A percentile compares a stretch with the other conserved stretches of the same genome.
These are phyloP conservation scores for Emiliania huxleyi DNA, from an alignment of 78 protist genomes.

Conservation along the genomic window DNA sequence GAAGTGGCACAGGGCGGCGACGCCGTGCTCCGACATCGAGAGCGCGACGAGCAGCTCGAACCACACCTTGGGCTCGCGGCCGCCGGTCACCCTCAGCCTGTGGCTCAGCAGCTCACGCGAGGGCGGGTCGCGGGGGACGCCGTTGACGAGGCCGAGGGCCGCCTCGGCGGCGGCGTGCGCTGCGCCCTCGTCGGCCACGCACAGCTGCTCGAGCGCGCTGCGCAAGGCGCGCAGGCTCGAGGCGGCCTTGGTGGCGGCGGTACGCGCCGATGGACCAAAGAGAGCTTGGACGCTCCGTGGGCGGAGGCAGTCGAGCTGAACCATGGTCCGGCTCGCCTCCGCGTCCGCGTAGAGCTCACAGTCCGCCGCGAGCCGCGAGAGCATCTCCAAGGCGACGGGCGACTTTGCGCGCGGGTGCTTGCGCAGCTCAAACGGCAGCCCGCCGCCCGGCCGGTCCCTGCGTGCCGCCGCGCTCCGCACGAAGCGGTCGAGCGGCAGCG, in stretches of 20 bases:
- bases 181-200: too few relatives aligned
- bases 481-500: neutral
- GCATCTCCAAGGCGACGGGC: neutral
- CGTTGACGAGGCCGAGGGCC: too few relatives aligned
- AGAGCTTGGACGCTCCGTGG: too few relatives aligned
- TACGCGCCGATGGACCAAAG: too few relatives aligned
- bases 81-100: neutral
- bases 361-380: neutral
- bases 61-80: neutral
- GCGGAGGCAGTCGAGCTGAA: too few relatives aligned
- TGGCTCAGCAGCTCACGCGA: neutral
- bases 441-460: neutral
- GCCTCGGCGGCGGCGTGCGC: too few relatives aligned
- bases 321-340: too few relatives aligned
- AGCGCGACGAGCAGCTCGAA: neutral
- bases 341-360: neutral
- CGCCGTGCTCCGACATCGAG: neutral
- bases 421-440: neutral
- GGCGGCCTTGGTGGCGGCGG: too few relatives aligned
- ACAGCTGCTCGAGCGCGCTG: too few relatives aligned
- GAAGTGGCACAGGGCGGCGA: neutral
- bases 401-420: neutral
- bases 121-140: neutral
- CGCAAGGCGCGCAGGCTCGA: too few relatives aligned
- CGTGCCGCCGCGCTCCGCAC: neutral